Evolutionary conservation across 2,329 filamentous ascomycete species (phyloP).

Genomic region (Coleophoma cylindrospora): DNA sequence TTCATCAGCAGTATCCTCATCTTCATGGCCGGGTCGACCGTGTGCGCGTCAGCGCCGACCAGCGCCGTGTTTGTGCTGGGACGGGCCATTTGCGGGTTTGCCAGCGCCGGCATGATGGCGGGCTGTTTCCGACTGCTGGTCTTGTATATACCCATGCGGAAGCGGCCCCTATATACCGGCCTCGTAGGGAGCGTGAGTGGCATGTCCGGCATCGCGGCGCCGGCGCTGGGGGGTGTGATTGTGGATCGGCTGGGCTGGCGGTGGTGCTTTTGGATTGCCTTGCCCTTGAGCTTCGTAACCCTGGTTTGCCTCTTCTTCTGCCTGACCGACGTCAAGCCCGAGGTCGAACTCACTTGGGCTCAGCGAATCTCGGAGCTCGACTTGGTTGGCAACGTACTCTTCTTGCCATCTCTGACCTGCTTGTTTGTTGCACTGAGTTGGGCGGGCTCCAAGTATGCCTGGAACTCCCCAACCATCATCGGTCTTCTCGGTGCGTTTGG

Average conservation of each 20-base stretch:
- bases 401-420: constrained; percentile 21
- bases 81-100: constrained; percentile 21
- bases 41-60: constrained; percentile 21
- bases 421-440: constrained; percentile 28
- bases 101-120: constrained; percentile 18
- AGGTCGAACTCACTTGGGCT: constrained; percentile 27
- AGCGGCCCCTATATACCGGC: constrained; percentile 23
- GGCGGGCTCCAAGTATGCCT: constrained; percentile 25
- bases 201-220: constrained; percentile 16
- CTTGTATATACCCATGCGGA: constrained; percentile 17
- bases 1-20: constrained; percentile 17
- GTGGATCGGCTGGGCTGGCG: constrained; percentile 21
- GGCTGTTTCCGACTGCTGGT: constrained; percentile 37
- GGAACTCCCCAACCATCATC: constrained; percentile 29
- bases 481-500: constrained; percentile 26
- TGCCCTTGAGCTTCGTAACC: constrained; percentile 29
- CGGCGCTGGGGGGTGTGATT: constrained; percentile 26
- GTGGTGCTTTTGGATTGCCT: constrained; percentile 28
- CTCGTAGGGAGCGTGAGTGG: constrained; percentile 14
- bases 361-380: constrained; percentile 31
- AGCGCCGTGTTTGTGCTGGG: constrained; percentile 23
- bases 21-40: constrained; percentile 22
- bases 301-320: constrained; percentile 25
- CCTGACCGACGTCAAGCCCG: constrained; percentile 11
- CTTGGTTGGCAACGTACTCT: constrained; percentile 28